Base-by-base conservation (phyloP, 768 basidiomycete genomes). In the Podaxis sp. region DNA sequence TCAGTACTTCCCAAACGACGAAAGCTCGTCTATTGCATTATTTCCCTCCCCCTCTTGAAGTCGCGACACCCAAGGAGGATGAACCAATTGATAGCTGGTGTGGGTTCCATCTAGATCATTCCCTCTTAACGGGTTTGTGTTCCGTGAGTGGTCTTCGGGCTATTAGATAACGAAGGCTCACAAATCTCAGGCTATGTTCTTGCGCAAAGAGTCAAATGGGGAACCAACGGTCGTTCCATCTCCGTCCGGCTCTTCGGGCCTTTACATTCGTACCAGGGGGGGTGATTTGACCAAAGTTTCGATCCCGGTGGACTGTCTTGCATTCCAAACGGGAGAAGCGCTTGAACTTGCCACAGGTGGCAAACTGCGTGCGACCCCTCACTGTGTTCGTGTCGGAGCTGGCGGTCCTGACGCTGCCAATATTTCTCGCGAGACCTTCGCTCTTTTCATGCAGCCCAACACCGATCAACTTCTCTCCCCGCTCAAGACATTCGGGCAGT, bases 21-120 rank as follows among this genome's bases (percentile, higher is more conserved):
- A 99, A 99, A 73, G 96, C 93, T 2, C 85, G 97, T 36, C 83
- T 99, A 12, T 79, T 99, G n/a, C 96, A 99, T 71, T 99, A 99
- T 74, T 99, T 95, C 69, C 91, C 96, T 15, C 87, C 88, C 10
- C 70, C 81, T 28, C 72, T 81, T 1, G 81, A 76, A 51, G 68
- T 66, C 20, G 65, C 72, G 20, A 65, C 68, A 4, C 74, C 78
- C 0, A 63, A 71, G 3, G 83, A 87, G 38, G 84, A 89, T 65
- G 88, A 87, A 53, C 79, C 87, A 1, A 76, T 94, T 30, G 94
- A 97, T 66, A 91, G 87, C 66, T 95, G 93, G 86, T 99, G 96
- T 76, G 96, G 96, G 17, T 95, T 95, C 68, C 96, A 99, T 74
- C 79, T 95, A 22, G 97, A 99, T 71, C 95, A 98, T 69, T 90